Evolutionary conservation across 176 grass and related monocot genomes (phyloP).

Genomic region (Tillandsia fasciculata): DNA sequence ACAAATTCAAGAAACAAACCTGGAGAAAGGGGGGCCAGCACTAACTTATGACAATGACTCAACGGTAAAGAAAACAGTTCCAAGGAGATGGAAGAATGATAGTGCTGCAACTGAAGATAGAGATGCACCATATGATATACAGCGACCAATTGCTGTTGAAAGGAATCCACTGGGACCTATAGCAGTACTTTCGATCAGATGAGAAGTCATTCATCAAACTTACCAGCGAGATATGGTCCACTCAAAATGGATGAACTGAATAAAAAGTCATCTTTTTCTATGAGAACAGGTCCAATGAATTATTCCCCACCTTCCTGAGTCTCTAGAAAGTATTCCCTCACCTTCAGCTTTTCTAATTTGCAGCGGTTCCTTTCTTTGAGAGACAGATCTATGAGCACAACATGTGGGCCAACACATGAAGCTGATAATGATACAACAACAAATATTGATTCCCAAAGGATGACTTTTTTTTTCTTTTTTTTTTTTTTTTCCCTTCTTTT

Average conservation of each 20-base stretch:
- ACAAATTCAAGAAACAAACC: slow-evolving; percentile 9
- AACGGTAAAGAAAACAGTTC: slow-evolving; percentile 12
- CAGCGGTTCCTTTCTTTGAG: slow-evolving; percentile 27
- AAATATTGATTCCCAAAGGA: slow-evolving; percentile 1
- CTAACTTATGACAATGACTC: slow-evolving; percentile 7
- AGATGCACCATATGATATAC: slow-evolving; percentile 19
- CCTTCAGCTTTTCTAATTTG: slow-evolving; percentile 15
- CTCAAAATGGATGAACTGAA: slow-evolving; percentile 23
- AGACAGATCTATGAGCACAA: slow-evolving; percentile 12
- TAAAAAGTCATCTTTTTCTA: slow-evolving; percentile 22
- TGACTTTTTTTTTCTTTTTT: not conserved
- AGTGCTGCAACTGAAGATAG: slow-evolving; percentile 14
- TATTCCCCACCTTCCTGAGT: slow-evolving; percentile 13
- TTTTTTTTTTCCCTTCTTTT: too few species aligned
- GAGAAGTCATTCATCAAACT: slow-evolving; percentile 39
- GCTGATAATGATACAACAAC: slow-evolving; percentile 13
- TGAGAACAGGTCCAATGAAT: slow-evolving; percentile 5
- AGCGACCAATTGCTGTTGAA: slow-evolving; percentile 13
- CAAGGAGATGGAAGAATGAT: slow-evolving; percentile 18
- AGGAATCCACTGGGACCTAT: slow-evolving; percentile 26
- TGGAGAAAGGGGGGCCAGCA: slow-evolving; percentile 8
- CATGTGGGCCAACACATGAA: slow-evolving; percentile 15
- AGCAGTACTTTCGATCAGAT: slow-evolving; percentile 35
- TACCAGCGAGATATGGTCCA: slow-evolving; percentile 30
- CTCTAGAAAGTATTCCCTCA: slow-evolving; percentile 15